Evolutionary conservation across 2,329 filamentous ascomycete species (phyloP).

Genomic region (Ophiocordyceps camponoti-rufipedis): DNA sequence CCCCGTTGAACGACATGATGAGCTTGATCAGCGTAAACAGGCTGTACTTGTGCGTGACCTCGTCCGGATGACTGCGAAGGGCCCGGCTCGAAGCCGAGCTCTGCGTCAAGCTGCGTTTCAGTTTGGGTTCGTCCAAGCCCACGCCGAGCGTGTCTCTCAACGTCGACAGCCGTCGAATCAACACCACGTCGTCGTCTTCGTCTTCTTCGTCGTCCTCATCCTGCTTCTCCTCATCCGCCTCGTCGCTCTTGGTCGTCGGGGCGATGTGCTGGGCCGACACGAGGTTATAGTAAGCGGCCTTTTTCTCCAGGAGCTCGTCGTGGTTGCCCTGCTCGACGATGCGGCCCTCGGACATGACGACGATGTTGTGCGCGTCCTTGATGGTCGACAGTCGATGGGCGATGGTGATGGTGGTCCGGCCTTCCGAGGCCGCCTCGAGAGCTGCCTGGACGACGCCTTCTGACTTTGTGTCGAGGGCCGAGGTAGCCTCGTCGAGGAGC

Average conservation of each 20-base stretch:
- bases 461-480: constrained; percentile 37
- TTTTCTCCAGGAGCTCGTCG: constrained; percentile 44
- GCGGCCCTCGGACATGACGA: constrained; percentile 54
- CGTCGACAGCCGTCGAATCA: constrained; percentile 27
- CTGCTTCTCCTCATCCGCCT: constrained; percentile 11
- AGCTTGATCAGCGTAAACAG: constrained; percentile 63
- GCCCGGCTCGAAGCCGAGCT: constrained; percentile 52
- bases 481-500: constrained; percentile 63
- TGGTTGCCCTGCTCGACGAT: constrained; percentile 63
- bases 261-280: constrained; percentile 45
- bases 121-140: constrained; percentile 6
- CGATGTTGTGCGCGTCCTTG: constrained; percentile 59
- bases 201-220: constrained; percentile 6
- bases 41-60: constrained; percentile 40
- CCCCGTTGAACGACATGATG: constrained; percentile 60
- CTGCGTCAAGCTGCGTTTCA: constrained; percentile 27
- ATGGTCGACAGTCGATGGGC: constrained; percentile 61
- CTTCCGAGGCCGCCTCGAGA: constrained; percentile 39
- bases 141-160: constrained; percentile 17
- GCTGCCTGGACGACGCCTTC: constrained; percentile 46
- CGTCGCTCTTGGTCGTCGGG: constrained; percentile 26
- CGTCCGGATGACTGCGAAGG: constrained; percentile 34
- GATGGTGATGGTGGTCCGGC: constrained; percentile 54
- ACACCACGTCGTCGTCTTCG: constrained; percentile 14
- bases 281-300: constrained; percentile 47